Evolutionary conservation across 2,329 filamentous ascomycete genomes (phyloP).

Genomic region (Nemania sp.): DNA sequence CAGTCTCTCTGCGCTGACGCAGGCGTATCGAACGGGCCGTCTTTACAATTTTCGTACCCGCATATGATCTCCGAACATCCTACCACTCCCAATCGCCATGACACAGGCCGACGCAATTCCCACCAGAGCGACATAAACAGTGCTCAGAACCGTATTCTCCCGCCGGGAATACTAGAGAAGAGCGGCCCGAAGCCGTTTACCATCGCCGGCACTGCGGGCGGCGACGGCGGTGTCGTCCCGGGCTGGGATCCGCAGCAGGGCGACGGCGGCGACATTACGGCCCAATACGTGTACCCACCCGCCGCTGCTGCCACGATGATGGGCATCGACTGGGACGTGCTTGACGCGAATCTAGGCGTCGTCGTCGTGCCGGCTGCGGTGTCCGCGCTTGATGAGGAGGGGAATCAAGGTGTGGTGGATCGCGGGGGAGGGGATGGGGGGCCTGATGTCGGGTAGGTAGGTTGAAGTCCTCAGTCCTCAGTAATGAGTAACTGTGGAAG

Average conservation of each 20-base stretch:
- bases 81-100: neutral
- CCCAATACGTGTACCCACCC: constrained; percentile 8
- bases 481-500: too few species aligned
- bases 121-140: neutral
- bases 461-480: too few species aligned
- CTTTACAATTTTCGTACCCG: neutral
- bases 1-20: constrained; percentile 3
- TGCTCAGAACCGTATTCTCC: constrained; percentile 7
- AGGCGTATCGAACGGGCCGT: neutral
- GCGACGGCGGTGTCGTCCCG: neutral
- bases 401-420: neutral
- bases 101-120: neutral
- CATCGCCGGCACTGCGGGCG: constrained; percentile 11
- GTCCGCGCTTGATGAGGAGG: neutral
- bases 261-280: neutral
- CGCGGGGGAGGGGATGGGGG: neutral
- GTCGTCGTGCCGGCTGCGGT: neutral
- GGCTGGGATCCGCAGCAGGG: too few species aligned
- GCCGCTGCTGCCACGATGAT: too few species aligned
- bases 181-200: constrained; percentile 22
- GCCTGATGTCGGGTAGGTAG: neutral
- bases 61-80: constrained; percentile 13
- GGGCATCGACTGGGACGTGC: constrained; percentile 14
- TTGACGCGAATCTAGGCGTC: neutral
- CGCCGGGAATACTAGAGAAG: constrained; percentile 10